Percentiles rank a stretch among this genome's conserved stretches.
These are phyloP conservation scores for Mucuna pruriens DNA, from an alignment of 306 rosid species.

Conservation along the genomic window DNA sequence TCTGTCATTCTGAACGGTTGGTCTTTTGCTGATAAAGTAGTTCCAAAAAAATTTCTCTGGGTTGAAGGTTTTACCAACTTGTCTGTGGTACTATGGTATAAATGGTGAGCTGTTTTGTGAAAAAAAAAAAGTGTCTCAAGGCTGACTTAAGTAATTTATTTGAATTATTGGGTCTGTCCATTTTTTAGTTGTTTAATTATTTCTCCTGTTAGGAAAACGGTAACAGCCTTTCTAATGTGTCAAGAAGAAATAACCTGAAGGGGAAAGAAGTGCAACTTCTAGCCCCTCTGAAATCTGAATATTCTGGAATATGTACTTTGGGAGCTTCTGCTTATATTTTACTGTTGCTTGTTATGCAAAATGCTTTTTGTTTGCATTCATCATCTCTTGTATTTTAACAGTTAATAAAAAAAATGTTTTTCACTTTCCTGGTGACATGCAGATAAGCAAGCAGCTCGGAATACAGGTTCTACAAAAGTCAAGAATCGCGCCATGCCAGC, in stretches of 20 bases:
- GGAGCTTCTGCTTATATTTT: slow-evolving; percentile 15
- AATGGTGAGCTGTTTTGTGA: neutral
- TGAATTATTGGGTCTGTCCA: neutral
- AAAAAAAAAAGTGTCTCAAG: slow-evolving; percentile 6
- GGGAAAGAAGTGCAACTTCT: slow-evolving; percentile 18
- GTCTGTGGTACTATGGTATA: neutral
- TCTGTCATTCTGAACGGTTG: neutral
- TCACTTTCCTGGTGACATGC: slow-evolving; percentile 17
- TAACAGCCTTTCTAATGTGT: neutral
- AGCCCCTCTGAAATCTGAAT: slow-evolving; percentile 32
- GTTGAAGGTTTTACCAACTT: slow-evolving; percentile 5
- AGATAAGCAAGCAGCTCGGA: slow-evolving; percentile 57
- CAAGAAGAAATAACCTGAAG: neutral
- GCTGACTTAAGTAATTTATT: neutral
- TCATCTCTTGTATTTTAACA: neutral
- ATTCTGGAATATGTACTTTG: slow-evolving; percentile 23
- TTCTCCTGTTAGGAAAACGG: slow-evolving; percentile 16
- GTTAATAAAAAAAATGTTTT: neutral
- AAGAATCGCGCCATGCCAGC: slow-evolving; percentile 69
- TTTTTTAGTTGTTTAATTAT: slow-evolving; percentile 18
- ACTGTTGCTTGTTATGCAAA: neutral
- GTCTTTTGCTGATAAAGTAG: slow-evolving; percentile 32
- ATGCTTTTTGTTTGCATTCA: slow-evolving; percentile 24
- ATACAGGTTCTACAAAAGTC: slow-evolving; percentile 48
- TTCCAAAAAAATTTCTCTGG: slow-evolving; percentile 12